Evolutionary conservation across 2,329 filamentous ascomycete species (phyloP).

Genomic region (Pyricularia pennisetigena): DNA sequence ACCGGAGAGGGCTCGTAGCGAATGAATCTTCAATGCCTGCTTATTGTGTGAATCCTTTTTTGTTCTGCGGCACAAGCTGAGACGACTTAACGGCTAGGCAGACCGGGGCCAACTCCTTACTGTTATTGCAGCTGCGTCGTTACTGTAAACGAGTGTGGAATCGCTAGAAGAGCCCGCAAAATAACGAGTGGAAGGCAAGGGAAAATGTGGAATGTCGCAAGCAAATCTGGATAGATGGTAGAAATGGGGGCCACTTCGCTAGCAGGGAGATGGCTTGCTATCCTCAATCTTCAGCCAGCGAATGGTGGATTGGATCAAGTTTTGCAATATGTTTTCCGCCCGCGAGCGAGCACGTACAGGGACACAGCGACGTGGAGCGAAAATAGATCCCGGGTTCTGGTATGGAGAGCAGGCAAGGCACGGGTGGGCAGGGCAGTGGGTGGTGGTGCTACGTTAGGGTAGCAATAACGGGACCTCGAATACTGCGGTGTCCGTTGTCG

Average conservation of each 20-base stretch:
- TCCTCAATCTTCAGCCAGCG: not conserved
- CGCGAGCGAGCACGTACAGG: not conserved
- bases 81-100: not conserved
- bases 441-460: not conserved
- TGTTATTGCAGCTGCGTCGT: not conserved
- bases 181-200: not conserved
- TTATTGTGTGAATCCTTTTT: not conserved
- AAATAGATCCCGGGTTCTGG: not conserved
- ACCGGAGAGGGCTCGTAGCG: not conserved
- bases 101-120: not conserved
- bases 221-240: not conserved
- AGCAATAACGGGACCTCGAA: not conserved
- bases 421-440: not conserved
- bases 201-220: not conserved
- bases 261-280: not conserved
- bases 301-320: not conserved
- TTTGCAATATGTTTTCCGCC: not conserved
- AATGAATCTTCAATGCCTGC: not conserved
- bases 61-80: not conserved
- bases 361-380: not conserved
- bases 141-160: not conserved
- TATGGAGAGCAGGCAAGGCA: not conserved
- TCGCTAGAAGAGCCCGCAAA: not conserved
- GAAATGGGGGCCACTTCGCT: not conserved
- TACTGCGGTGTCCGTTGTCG: not conserved